Base-by-base conservation (phyloP, 768 basidiomycete species). In the Tylopilus rubrobrunneus region DNA sequence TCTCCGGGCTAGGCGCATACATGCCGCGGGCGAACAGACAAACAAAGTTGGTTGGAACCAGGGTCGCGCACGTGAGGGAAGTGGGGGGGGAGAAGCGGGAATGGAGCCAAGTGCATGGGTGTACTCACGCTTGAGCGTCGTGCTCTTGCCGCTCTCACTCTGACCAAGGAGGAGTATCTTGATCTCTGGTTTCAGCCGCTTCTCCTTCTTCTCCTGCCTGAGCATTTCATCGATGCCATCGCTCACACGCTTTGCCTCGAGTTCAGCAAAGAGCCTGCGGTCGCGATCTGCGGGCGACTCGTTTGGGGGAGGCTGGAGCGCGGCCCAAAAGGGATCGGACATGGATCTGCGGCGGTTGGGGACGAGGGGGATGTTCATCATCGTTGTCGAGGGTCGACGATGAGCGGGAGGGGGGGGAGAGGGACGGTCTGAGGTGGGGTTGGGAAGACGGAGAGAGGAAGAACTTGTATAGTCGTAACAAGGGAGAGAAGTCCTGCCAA, bases 121-220 rank as follows among this genome's bases (percentile, higher is more conserved):
- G 52, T 48, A 84, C 89, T 82, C 76, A 91, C 89, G 89, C 75
- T 91, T 91, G 62, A 92, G 76, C 8, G 89, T 89, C 9, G 90
- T 92, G 66, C 87, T 89, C 76, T 92, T 92, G 39, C 89, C 90
- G 63, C 87, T 90, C 77, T 92, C 89, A 56, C 89, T 91, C 78
- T 92, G 90, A 48, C 90, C 90, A 40, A 92, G 82, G 56, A 92
- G 77, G 51, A 92, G 75, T 49, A 92, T 81, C 65, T 85, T 86
- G 69, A 92, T 81, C 64, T 84, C 82, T 58, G 82, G 76, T 58
- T 78, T 82, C 37, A 70, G 67, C 68, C 78, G 84, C 71, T 78
- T 84, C 57, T 86, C 83, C 51, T 76, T 78, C 53, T 78, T 72
- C 62, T 92, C 89, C 59, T 76, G 73, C 53, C 80, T 79, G 65